A percentile compares a stretch with the other conserved stretches of the same genome.
Evolutionary conservation across 495 filamentous ascomycete genomes (phyloP).

Genomic region (Trichoderma parareesei): DNA sequence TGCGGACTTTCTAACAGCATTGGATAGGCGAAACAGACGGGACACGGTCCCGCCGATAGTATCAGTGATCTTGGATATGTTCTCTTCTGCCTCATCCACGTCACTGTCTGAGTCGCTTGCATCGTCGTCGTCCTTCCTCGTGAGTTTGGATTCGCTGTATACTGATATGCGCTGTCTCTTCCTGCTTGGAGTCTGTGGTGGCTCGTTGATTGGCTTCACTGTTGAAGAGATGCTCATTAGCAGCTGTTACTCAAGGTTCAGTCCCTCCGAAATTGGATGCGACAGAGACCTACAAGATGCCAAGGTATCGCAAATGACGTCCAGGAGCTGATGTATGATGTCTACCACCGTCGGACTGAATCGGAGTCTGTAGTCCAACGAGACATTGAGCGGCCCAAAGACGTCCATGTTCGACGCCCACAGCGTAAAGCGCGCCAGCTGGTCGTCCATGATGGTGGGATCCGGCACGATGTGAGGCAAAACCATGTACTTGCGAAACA

Average conservation of each 20-base stretch:
- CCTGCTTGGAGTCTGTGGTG: conserved; percentile 20
- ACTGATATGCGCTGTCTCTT: conserved; percentile 25
- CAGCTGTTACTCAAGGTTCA: background rate
- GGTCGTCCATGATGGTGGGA: conserved; percentile 26
- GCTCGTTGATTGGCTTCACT: conserved; percentile 25
- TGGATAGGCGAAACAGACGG: conserved; percentile 28
- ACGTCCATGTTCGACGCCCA: conserved; percentile 32
- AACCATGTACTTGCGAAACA: conserved; percentile 21
- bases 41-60: conserved; percentile 26
- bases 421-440: conserved; percentile 26
- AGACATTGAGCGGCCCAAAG: conserved; percentile 26
- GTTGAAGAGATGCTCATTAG: conserved; percentile 21
- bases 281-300: conserved; percentile 21
- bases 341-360: conserved; percentile 25
- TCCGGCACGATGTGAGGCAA: conserved; percentile 25
- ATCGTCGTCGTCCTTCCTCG: conserved; percentile 21
- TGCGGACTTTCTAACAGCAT: conserved; percentile 26
- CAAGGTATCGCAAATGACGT: conserved; percentile 22
- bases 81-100: conserved; percentile 22
- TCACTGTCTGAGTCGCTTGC: conserved; percentile 24
- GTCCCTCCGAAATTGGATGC: background rate
- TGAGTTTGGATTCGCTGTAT: conserved; percentile 18
- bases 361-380: conserved; percentile 29
- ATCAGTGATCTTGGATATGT: conserved; percentile 23
- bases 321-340: conserved; percentile 27